Conservation (phyloP, 164 flowering plant species). For the Vitis labrusca region DNA sequence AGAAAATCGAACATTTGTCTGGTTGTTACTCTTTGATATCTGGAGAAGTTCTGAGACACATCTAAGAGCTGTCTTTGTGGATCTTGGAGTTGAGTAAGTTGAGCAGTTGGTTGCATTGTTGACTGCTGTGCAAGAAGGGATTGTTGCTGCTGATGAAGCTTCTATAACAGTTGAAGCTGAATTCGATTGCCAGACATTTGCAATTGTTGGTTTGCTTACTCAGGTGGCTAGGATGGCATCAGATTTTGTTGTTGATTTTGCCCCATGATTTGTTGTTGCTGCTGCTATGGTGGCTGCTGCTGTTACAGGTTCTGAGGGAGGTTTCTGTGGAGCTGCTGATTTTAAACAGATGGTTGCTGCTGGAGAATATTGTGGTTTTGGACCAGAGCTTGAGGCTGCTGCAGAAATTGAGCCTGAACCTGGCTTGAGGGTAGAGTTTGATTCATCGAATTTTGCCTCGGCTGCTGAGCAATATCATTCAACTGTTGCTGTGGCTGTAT, state of each 20-base stretch:
- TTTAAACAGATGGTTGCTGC: slow-evolving; percentile 54
- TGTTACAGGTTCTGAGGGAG: slow-evolving; percentile 45
- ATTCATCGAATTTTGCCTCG: slow-evolving; percentile 48
- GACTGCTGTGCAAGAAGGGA: slow-evolving; percentile 64
- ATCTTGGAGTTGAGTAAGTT: slow-evolving; percentile 54
- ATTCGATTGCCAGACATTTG: slow-evolving; percentile 66
- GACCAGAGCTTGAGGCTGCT: slow-evolving; percentile 43
- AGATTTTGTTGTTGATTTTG: slow-evolving; percentile 51
- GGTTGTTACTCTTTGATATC: slow-evolving; percentile 42
- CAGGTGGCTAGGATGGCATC: slow-evolving; percentile 36
- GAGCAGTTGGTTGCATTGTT: slow-evolving; percentile 46
- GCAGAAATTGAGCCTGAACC: slow-evolving; percentile 56
- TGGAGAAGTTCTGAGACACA: slow-evolving; percentile 56
- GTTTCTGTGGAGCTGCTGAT: slow-evolving; percentile 55
- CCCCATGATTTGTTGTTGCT: slow-evolving; percentile 28
- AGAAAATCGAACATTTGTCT: slow-evolving; percentile 39
- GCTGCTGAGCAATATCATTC: slow-evolving; percentile 53
- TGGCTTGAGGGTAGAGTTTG: slow-evolving; percentile 52
- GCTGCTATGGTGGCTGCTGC: slow-evolving; percentile 30
- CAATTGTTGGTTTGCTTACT: slow-evolving; percentile 55
- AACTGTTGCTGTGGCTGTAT: slow-evolving; percentile 65
- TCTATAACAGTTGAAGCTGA: slow-evolving; percentile 74
- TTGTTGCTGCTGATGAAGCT: slow-evolving; percentile 80
- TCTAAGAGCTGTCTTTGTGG: slow-evolving; percentile 67
- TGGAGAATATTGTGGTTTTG: slow-evolving; percentile 43